Evolutionary conservation across 306 rosid species (phyloP), one percentile per base, ranked within the genome.

Genomic region (Ammopiptanthus mongolicus): DNA sequence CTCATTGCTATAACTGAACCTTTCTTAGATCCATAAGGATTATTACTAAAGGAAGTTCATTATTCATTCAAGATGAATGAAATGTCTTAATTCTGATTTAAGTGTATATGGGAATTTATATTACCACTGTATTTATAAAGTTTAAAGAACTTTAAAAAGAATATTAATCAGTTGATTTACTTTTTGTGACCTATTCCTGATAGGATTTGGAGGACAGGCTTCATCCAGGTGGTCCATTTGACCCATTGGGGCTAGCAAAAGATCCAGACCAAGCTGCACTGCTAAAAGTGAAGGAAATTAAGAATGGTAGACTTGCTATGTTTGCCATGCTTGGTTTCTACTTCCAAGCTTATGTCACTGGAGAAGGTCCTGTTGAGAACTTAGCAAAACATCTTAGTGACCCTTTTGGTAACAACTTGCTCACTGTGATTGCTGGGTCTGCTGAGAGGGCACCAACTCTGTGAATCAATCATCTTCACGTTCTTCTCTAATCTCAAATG

Each of bases 191-290:
- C 8, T 59, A 18, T 81, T 52, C 3, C 12, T 56, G 51, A 70
- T 64, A 89, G 97, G 90, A 81, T 6, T 83, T 91, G 33, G 96
- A 91, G 78, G 96, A 91, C 86, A 86, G 83, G 93, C 95, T 91
- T 78, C 97, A 91, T 74, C 97, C 96, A 13, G 96, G 97, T 22
- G 97, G 97, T 71, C 96, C 97, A 25, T 91, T 91, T 42, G 97
- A 89, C 52, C 97, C 97, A 22, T 50, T 89, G 82, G 96, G 91
- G 29, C 84, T 91, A 0, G 97, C 97, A 0, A 75, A 88, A 14
- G 96, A 91, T 73, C 97, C 97, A 0, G 97, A 89, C 81, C 96
- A 88, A 69, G 96, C 96, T 11, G 96, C 97, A 56, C 15, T 91
- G 1, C 77, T 91, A 37, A 91, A 91, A 86, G 97, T 91, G 81